Base-by-base conservation (phyloP, 805 yeast species). In the Saccharomycopsis sp. region DNA sequence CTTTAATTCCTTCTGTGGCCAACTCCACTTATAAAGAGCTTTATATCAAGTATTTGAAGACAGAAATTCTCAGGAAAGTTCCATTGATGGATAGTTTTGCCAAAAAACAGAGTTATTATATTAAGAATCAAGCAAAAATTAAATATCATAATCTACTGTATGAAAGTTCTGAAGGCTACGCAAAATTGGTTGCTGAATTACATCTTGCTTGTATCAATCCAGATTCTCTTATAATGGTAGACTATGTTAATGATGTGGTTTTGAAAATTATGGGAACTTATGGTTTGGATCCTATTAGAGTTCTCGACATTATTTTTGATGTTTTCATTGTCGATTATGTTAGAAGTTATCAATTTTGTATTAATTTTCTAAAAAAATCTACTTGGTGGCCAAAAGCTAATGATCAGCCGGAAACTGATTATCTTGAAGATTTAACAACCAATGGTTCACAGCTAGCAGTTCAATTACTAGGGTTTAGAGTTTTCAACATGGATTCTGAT, bases 81-180 rank as follows among this genome's bases (percentile, higher is more conserved):
- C 31, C 31, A 21, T 21, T 34, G 17, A 30, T 44, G 3, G 42
- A 41, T 20, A 35, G 31, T 14, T 41, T 29, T 21, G 20, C 19
- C 17, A 37, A 25, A 19, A 36, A 40, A 18, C 25, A 14, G 10
- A 20, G 29, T 4, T 30, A 14, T n/a, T 40, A 25, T 25, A 25
- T 34, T 18, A 46, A 25, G 13, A 41, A 31, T 4, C 36, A 21
- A 3, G 30, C 39, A 4, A 38, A 31, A 29, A 69, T 74, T 45
- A 67, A 67, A 52, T 74, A 77, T 48, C 85, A 64, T 60, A 80
- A 82, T 43, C 61, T 86, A 14, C 51, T 84, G 5, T 72, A 76
- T 37, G 95, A 88, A 56, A 81, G 81, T 46, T 63, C 76, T 19
- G 86, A 80, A 52, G 96, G 96, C 1, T 87, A 74, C 57, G 58